phyloP scores from a whole-genome alignment of 148 eudicot genomes.

The Amaranthus hypochondriacus region DNA sequence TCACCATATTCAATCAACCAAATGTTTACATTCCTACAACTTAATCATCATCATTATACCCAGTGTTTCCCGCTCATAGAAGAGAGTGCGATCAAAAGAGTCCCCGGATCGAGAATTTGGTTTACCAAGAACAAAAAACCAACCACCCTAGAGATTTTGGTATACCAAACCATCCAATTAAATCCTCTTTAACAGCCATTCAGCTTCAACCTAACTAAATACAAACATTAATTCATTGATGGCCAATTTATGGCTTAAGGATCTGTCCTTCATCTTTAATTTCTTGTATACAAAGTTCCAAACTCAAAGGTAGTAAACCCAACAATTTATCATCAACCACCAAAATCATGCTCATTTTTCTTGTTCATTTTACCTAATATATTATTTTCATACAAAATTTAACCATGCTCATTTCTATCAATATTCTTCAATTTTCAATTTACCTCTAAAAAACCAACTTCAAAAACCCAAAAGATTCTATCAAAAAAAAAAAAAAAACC shows the following conservation, averaged over 20 bases:
- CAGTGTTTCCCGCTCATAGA: background rate
- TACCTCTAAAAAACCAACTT: too few relatives aligned
- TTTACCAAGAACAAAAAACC: background rate
- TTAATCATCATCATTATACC: background rate
- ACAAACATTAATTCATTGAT: background rate
- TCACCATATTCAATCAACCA: background rate
- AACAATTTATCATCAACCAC: background rate
- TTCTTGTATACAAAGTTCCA: too few relatives aligned
- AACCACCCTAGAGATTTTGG: background rate
- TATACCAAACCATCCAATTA: background rate
- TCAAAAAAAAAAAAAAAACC: background rate
- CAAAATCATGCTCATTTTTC: background rate
- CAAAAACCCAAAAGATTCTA: background rate
- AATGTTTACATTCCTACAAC: background rate
- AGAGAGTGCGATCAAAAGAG: background rate
- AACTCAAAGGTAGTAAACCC: too few relatives aligned
- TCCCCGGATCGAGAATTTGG: background rate
- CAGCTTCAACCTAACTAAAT: background rate
- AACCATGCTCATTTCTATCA: too few relatives aligned
- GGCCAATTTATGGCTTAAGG: background rate
- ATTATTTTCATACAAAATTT: background rate
- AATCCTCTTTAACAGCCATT: background rate
- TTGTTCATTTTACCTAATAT: background rate
- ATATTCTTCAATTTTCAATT: too few relatives aligned
- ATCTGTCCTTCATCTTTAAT: background rate